Evolutionary conservation across 2,329 filamentous ascomycete genomes (phyloP).

Genomic region (Cladosporium sphaerospermum): DNA sequence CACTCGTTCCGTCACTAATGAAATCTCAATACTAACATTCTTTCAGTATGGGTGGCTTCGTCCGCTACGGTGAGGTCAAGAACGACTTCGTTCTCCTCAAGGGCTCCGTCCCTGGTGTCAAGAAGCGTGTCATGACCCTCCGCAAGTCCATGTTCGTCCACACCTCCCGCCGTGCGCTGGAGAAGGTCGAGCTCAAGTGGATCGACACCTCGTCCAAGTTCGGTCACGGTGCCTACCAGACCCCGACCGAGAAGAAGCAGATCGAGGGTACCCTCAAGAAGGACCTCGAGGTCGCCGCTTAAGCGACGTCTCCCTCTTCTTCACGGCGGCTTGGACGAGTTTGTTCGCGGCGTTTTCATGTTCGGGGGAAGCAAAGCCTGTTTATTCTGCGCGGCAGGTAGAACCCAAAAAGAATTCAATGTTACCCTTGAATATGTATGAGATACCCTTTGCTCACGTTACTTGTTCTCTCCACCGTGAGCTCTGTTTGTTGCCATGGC

Average conservation of each 20-base stretch:
- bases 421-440: conserved; percentile 11
- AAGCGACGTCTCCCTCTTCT: conserved; percentile 3
- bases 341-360: conserved; percentile 10
- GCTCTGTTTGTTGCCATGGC: not conserved
- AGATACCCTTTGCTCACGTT: conserved; percentile 7
- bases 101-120: conserved; percentile 93
- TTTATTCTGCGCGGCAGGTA: conserved; percentile 2
- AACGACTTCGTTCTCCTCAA: conserved; percentile 99
- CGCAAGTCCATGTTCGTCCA: conserved; percentile 98
- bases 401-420: conserved; percentile 11
- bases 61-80: conserved; percentile 98
- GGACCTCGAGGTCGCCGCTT: conserved; percentile 52
- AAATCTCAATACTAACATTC: conserved; percentile 30
- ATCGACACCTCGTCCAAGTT: conserved; percentile 99
- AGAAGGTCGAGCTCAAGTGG: conserved; percentile 99
- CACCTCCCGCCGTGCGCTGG: conserved; percentile 88
- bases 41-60: conserved; percentile 89
- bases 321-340: not conserved
- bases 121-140: conserved; percentile 99
- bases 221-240: conserved; percentile 99
- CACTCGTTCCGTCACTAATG: no score
- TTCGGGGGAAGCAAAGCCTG: conserved; percentile 12
- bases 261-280: conserved; percentile 99
- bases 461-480: not conserved
- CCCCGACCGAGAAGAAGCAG: conserved; percentile 92